phyloP scores from a whole-genome alignment of 208 protist genomes.

The Trichomonas tenax region DNA sequence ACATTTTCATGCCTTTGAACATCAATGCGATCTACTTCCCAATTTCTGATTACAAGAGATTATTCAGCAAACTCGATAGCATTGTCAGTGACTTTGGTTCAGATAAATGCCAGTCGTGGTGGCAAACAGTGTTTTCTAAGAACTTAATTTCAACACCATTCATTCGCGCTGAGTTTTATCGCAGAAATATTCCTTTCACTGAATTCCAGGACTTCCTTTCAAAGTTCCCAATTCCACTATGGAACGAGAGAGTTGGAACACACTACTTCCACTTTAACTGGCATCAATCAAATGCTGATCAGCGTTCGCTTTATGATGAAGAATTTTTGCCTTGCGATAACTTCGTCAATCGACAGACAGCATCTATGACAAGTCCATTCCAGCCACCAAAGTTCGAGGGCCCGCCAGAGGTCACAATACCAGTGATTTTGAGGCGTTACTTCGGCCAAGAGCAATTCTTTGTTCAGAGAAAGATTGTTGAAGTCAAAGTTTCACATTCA shows the following conservation, averaged over 20 bases:
- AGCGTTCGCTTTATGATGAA: neutral
- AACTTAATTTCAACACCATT: neutral
- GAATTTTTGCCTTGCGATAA: neutral
- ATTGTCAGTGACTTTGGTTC: neutral
- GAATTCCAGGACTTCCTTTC: neutral
- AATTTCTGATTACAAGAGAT: neutral
- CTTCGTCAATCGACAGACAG: neutral
- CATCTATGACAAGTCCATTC: neutral
- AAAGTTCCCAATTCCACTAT: neutral
- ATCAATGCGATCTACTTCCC: neutral
- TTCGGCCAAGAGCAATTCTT: neutral
- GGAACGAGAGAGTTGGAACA: neutral
- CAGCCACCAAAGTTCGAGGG: neutral
- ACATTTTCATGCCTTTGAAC: neutral
- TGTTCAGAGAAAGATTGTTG: neutral
- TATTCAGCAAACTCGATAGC: neutral
- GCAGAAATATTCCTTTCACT: neutral
- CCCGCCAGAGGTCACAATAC: neutral
- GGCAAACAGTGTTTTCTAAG: neutral
- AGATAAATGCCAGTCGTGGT: neutral
- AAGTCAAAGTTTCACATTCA: neutral
- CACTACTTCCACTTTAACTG: neutral
- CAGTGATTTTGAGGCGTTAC: neutral
- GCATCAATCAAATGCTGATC: neutral
- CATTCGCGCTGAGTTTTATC: neutral